A percentile compares a stretch with the other conserved stretches of the same genome.
Conservation (phyloP, 257 asterid species). For the Przewalskia tangutica region DNA sequence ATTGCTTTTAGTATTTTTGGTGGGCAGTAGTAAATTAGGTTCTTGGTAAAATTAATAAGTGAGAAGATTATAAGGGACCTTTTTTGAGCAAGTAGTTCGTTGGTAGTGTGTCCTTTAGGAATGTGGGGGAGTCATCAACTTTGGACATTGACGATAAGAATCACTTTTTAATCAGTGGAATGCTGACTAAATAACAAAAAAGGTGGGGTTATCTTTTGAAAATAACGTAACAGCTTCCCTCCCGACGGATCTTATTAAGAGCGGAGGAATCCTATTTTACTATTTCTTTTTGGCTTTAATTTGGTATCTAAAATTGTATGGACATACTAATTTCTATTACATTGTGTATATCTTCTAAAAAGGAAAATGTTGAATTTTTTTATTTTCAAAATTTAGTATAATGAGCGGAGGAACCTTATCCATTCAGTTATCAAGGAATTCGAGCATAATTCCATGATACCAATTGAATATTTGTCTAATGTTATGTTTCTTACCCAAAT, state of each 20-base stretch:
- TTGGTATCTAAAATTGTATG: no score
- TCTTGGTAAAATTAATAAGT: neutral
- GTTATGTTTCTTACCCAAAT: neutral
- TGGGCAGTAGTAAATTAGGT: neutral
- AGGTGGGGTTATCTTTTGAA: neutral
- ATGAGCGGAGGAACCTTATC: neutral
- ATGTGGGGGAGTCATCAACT: neutral
- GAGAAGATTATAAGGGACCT: neutral
- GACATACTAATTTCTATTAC: no score
- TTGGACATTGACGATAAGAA: neutral
- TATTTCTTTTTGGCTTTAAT: no score
- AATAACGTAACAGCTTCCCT: constrained; percentile 1
- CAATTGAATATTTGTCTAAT: neutral
- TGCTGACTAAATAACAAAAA: constrained; percentile 2
- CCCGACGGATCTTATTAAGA: neutral
- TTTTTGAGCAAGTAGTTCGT: neutral
- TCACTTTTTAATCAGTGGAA: neutral
- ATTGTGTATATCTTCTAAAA: no score
- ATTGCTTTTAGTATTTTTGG: neutral
- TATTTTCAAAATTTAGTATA: no score
- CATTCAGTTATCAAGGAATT: neutral
- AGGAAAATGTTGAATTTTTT: no score
- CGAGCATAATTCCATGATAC: neutral
- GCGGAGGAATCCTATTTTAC: neutral
- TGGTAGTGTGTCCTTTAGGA: neutral